Percentiles rank a stretch among this genome's conserved stretches.
Evolutionary conservation across 1,284 basidiomycete species (phyloP).

Genomic region (Ustilago hordei): DNA sequence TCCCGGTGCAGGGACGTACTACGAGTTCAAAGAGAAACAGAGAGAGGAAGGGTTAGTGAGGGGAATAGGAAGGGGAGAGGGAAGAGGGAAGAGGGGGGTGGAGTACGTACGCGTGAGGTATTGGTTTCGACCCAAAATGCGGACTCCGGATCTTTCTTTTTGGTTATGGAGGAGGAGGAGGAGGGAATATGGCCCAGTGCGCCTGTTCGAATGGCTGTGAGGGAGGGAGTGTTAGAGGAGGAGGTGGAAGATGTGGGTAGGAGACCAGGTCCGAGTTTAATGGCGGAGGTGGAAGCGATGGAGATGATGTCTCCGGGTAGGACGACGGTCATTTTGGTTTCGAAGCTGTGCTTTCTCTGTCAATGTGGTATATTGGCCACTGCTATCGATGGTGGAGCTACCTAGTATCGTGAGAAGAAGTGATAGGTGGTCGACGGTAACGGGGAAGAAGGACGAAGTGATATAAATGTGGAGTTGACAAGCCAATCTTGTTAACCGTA

Average conservation of each 20-base stretch:
- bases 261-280: constrained; percentile 60
- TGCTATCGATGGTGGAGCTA: too few relatives aligned
- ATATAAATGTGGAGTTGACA: not conserved
- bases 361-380: too few relatives aligned
- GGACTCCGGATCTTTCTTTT: constrained; percentile 8
- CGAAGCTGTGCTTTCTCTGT: not conserved
- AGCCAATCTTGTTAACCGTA: not conserved
- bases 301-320: constrained; percentile 59
- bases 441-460: not conserved
- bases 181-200: constrained; percentile 42
- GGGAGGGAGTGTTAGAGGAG: constrained; percentile 7
- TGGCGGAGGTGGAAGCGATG: constrained; percentile 16
- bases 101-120: constrained; percentile 30
- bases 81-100: not conserved
- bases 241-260: constrained; percentile 34
- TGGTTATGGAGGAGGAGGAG: constrained; percentile 3
- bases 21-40: not conserved
- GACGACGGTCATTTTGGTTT: constrained; percentile 50
- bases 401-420: not conserved
- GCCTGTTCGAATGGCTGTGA: constrained; percentile 51
- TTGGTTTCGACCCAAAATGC: constrained; percentile 60
- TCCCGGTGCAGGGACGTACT: constrained; percentile 57
- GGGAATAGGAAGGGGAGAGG: not conserved
- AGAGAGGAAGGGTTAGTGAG: not conserved
- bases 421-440: not conserved